phyloP scores from a whole-genome alignment of 163 green algal species.

The Dunaliella salina region DNA sequence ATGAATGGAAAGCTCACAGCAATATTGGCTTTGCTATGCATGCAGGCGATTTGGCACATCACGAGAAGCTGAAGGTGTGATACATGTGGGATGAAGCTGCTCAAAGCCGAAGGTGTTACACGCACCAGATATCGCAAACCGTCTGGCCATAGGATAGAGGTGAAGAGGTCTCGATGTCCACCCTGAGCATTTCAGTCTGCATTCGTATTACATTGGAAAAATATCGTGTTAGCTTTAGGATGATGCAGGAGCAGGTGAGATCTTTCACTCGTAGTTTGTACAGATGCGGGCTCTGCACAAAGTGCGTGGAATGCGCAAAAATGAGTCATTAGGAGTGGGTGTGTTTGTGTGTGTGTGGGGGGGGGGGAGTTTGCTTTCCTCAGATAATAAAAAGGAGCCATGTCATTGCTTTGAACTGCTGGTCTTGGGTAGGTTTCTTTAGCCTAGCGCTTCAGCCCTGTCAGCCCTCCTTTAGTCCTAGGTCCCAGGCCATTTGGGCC shows the following conservation, averaged over 20 bases:
- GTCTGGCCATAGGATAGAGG: slow-evolving; percentile 76
- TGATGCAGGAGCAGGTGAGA: background rate
- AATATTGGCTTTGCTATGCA: background rate
- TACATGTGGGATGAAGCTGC: background rate
- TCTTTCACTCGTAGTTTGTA: background rate
- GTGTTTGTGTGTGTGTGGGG: too few species aligned
- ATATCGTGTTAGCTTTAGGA: background rate
- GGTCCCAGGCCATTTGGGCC: too few species aligned
- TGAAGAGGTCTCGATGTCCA: slow-evolving; percentile 73
- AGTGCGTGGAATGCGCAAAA: background rate
- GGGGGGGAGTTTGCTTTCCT: too few species aligned
- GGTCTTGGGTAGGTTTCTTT: too few species aligned
- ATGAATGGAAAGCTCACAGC: too few species aligned
- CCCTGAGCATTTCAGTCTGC: slow-evolving; percentile 41
- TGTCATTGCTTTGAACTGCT: too few species aligned
- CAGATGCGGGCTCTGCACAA: background rate
- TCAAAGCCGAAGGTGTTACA: background rate
- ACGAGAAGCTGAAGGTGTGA: background rate
- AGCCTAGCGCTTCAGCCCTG: too few species aligned
- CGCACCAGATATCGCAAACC: slow-evolving; percentile 46
- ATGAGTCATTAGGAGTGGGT: background rate
- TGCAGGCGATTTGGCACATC: background rate
- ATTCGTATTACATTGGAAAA: background rate
- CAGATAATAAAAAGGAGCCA: too few species aligned
- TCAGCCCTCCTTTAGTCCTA: too few species aligned